Conservation (phyloP, 179 eudicot species). For the Dionaea muscipula region DNA sequence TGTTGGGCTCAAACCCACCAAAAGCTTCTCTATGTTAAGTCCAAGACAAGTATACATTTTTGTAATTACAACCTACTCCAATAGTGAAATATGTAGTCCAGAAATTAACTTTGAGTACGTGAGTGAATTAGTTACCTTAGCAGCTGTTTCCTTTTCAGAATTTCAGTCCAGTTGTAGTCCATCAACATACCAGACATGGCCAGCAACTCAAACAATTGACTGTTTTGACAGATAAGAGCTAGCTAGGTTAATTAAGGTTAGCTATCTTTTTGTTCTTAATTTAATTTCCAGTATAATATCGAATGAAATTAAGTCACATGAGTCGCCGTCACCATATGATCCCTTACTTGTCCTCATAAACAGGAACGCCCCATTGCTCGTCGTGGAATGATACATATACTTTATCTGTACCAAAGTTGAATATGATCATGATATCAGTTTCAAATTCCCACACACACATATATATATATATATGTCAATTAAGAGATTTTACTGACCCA, state of each 20-base stretch:
- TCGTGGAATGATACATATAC: slow-evolving; percentile 77
- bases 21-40: slow-evolving; percentile 44
- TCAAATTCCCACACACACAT: too few relatives aligned
- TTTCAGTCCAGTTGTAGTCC: slow-evolving; percentile 94
- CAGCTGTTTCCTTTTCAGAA: slow-evolving; percentile 50
- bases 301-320: not conserved
- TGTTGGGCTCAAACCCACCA: slow-evolving; percentile 60
- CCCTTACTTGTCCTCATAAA: slow-evolving; percentile 79
- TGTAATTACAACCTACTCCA: too few relatives aligned
- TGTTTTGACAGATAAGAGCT: slow-evolving; percentile 20
- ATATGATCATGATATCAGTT: too few relatives aligned
- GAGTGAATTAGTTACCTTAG: slow-evolving; percentile 35
- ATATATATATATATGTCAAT: too few relatives aligned
- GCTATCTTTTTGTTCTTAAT: not conserved
- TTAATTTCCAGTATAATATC: not conserved
- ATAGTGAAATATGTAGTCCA: too few relatives aligned
- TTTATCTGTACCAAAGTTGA: slow-evolving; percentile 33
- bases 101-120: too few relatives aligned
- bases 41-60: too few relatives aligned
- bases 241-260: too few relatives aligned
- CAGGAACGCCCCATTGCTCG: slow-evolving; percentile 94
- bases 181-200: slow-evolving; percentile 86
- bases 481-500: too few relatives aligned
- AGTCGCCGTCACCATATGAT: not conserved
- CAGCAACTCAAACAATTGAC: slow-evolving; percentile 79